Base-by-base conservation (phyloP, 768 basidiomycete genomes). In the Saitozyma podzolica region DNA sequence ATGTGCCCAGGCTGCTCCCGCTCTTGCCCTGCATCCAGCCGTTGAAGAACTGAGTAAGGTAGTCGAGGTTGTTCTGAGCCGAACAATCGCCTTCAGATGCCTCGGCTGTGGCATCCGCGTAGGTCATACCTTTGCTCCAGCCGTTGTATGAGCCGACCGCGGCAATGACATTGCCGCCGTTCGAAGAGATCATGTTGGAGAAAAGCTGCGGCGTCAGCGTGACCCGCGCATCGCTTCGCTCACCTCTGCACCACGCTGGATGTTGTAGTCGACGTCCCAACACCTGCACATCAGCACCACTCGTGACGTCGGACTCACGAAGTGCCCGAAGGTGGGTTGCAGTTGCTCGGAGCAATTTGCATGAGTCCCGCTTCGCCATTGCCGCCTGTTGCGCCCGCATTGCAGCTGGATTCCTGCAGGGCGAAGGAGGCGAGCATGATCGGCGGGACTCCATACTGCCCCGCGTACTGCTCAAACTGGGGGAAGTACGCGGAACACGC, bases 361-460 rank as follows among this genome's bases (percentile, higher is more conserved):
- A 92, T 92, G 20, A 92, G 80, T 40, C 90, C 91, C 72, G 90
- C 88, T 77, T 92, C 91, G 50, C 90, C 89, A 19, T 82, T 89
- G 14, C 87, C 88, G 56, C 91, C 91, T 50, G 86, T 82, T 7
- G 84, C 84, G 14, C 80, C 61, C 2, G 87, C 84, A 67, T 88
- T 86, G 83, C 92, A 95, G 45, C 82, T 82, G 40, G 85, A 86
- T 77, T 95, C 93, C 77, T 94, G 91, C 87, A 95, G 88, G 40
- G 91, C 91, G 67, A 95, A 88, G 0, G 91, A 84, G 2, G 91
- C 92, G 43, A 94, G 78, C 66, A 94, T 81, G 75, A 92, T 90
- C 8, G 90, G 76, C 29, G 88, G 89, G 40, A 92, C 84, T 67
- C 50, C 17, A 49, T 66, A 66, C 56, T 73, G 60, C 8, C 50